phyloP scores from a whole-genome alignment of 2,329 filamentous ascomycete species.

The Colletotrichum euphorbiae region DNA sequence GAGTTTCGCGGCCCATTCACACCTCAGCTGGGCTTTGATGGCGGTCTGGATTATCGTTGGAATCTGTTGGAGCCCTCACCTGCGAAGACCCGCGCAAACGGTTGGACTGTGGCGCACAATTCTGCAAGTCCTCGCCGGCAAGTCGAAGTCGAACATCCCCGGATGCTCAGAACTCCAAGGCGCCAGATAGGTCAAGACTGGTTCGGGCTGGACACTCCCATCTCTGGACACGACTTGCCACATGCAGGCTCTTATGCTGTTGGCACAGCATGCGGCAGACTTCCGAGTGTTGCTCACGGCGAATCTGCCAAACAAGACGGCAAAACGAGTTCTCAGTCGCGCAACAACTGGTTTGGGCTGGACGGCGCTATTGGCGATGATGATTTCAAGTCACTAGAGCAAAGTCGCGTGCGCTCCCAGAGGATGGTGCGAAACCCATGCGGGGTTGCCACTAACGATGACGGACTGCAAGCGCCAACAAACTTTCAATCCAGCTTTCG shows the following conservation, averaged over 20 bases:
- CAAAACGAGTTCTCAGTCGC: neutral
- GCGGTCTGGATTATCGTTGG: slow-evolving; percentile 57
- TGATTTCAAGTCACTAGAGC: slow-evolving; percentile 1
- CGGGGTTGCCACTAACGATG: slow-evolving; percentile 26
- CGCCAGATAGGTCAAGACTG: slow-evolving; percentile 30
- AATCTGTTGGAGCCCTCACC: slow-evolving; percentile 6
- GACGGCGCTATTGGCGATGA: slow-evolving; percentile 23
- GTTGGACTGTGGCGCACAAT: neutral
- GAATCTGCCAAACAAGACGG: slow-evolving; percentile 5
- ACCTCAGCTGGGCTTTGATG: slow-evolving; percentile 58
- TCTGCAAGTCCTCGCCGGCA: neutral
- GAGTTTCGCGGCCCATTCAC: slow-evolving; percentile 57
- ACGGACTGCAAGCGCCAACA: slow-evolving; percentile 28
- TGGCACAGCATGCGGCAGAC: neutral
- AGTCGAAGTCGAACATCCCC: neutral
- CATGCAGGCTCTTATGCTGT: neutral
- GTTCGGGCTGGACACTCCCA: slow-evolving; percentile 32
- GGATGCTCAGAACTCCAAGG: neutral
- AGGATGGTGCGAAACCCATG: slow-evolving; percentile 15
- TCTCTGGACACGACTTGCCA: neutral
- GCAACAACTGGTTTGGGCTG: slow-evolving; percentile 36
- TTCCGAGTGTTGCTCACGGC: neutral
- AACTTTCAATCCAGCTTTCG: slow-evolving; percentile 11
- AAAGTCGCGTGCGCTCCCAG: neutral
- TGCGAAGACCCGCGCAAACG: slow-evolving; percentile 3